These are phyloP conservation scores for Starmerella sirachaensis DNA, from an alignment of 805 yeast genomes.

Conservation along the genomic window DNA sequence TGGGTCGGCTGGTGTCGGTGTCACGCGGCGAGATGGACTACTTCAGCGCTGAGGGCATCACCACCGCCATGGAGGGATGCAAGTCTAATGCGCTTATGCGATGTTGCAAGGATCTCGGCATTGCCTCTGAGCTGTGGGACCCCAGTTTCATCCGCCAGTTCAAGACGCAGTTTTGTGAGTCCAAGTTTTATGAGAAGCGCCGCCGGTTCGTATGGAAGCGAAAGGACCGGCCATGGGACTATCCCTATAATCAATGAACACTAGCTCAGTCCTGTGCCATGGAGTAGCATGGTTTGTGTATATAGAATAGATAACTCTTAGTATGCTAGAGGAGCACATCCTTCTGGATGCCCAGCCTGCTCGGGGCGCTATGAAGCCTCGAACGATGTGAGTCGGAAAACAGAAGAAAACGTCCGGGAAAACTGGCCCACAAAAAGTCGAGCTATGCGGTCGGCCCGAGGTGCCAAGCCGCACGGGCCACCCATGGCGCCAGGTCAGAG, in stretches of 20 bases:
- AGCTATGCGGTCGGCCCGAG: too few species aligned
- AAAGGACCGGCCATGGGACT: slow-evolving; percentile 68
- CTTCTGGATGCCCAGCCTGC: too few species aligned
- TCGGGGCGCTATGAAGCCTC: too few species aligned
- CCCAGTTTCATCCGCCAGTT: slow-evolving; percentile 71
- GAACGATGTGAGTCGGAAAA: too few species aligned
- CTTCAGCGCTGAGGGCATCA: slow-evolving; percentile 71
- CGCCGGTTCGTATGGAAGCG: slow-evolving; percentile 72
- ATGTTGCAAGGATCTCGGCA: slow-evolving; percentile 93
- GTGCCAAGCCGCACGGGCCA: too few species aligned
- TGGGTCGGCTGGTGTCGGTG: slow-evolving; percentile 77
- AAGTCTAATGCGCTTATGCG: slow-evolving; percentile 94
- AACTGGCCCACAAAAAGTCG: too few species aligned
- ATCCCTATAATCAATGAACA: slow-evolving; percentile 45
- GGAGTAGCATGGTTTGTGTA: too few species aligned
- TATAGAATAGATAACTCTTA: too few species aligned
- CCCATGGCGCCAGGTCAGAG: too few species aligned
- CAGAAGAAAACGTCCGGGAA: too few species aligned
- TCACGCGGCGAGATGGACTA: slow-evolving; percentile 95
- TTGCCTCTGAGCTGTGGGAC: slow-evolving; percentile 96
- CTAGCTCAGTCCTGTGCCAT: background rate
- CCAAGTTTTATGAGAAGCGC: slow-evolving; percentile 79
- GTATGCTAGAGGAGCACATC: too few species aligned
- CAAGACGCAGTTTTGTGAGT: slow-evolving; percentile 58
- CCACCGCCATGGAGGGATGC: slow-evolving; percentile 96